Evolutionary conservation across 2,329 filamentous ascomycete species (phyloP), one percentile per base, ranked within the genome.

Genomic region (Pseudopithomyces maydicus): DNA sequence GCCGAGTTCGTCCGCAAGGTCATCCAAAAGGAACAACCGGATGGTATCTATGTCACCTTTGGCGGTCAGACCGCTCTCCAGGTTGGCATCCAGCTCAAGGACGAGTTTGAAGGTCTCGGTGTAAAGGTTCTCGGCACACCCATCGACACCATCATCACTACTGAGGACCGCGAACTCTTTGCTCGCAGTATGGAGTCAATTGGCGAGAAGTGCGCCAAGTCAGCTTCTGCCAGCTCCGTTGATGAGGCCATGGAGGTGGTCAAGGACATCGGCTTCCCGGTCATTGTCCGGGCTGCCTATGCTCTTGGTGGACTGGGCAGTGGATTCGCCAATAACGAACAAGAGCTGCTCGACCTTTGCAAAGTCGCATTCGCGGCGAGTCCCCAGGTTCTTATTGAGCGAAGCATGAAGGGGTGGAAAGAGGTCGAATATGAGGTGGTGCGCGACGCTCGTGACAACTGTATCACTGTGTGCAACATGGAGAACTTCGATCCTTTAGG

Each of bases 351-450:
- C 33, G 91, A 94, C 1, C 89, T 98, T 44, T 98, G 95, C 83
- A 89, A 91, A 77, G 97, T 96, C 79, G 94, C 95, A 6, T 92
- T 99, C 65, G 93, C 95, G 26, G 93, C 91, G 65, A 97, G 92
- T 73, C 95, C 95, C 8, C 95, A 99, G 75, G 91, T 99, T 7
- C 85, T 99, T 54, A 96, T 99, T 69, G 95, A 99, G 81, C 88
- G 91, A 76, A 96, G 92, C 81, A 98, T 99, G 94, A 98, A 98
- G 82, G 95, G 95, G 57, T 99, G 95, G 95, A 99, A 99, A 79
- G 95, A 99, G 79, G 96, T 98, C 62, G 95, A 99, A 78, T 99
- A 98, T 74, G 95, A 99, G 78, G 95, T 98, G 60, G 95, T 99
- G 39, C 90, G 95, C 71, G 95, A 98, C 81, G 90, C 88, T 55